Evolutionary conservation across 441 rosid species (phyloP), one percentile per base, ranked within the genome.

Genomic region (Adansonia gregorii): DNA sequence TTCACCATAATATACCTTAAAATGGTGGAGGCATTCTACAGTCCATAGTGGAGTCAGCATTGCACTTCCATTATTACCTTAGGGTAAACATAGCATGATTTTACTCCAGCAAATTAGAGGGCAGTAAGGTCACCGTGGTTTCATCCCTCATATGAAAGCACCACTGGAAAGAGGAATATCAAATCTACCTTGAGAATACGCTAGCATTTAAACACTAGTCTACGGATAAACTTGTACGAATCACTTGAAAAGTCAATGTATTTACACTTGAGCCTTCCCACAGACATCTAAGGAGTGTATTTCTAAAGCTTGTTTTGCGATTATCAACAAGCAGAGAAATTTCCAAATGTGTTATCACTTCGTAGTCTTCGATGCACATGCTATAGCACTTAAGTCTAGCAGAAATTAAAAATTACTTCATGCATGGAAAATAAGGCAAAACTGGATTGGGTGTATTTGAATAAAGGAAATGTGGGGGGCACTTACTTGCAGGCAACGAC

Each of bases 401-500:
- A 60, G 10, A 59, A 2, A 45, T n/a, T 8, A 52, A 63, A 61
- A 31, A 27, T 63, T 51, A 58, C 31, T 63, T 51, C 15, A 54
- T 49, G 51, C 0, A 35, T 54, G 27, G 1, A 49, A 46, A n/a
- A 67, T 14, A 3, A 69, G 67, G 3, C 52, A 71, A 41, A 73
- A 39, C 11, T 56, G 35, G 49, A 72, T 74, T 46, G 24, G 51
- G 35, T 17, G n/a, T 27, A 51, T 64, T 64, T n/a, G 15, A 35
- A 64, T 17, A 75, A 12, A 27, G 8, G 46, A 54, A 27, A 48
- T 41, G 7, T 35, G 6, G 12, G 1, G 9, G 61, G 12, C 46
- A 81, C 92, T 86, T 82, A 95, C 99, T 89, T 92, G 95, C 99
- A 95, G 7, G 92, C 84, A 64, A 87, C 72, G 39, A 89, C 81